Evolutionary conservation across 345 rosid species (phyloP), one percentile per base, ranked within the genome.

Genomic region (Litchi chinensis): DNA sequence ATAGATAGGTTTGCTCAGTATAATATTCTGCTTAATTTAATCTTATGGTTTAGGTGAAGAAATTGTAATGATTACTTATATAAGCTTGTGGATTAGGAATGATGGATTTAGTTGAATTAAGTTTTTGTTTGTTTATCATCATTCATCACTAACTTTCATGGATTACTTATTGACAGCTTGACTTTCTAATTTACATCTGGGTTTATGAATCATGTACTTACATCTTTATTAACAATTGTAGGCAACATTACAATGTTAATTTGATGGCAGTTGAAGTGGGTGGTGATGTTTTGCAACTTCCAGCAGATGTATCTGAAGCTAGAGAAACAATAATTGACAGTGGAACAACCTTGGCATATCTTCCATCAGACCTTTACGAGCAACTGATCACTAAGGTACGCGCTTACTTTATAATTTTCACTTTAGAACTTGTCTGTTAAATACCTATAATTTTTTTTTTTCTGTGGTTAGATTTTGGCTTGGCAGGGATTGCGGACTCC

Each of bases 301-400:
- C 95, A 77, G 80, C 90, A 81, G 82, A 84, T 87, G n/a, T n/a
- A n/a, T 87, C 90, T 79, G 90, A 81, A 68, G 56, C 78, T 50
- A 90, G 78, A 74, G 93, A 89, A 83, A 87, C 98, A 54, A 91
- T 93, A 75, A 72, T 95, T 46, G 99, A 95, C 77, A 95, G 98
- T 82, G 99, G 99, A 78, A 93, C 99, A 75, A 93, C 98, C 77
- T 88, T 95, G 87, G 92, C 93, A 68, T 95, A 93, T 89, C 90
- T 95, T 69, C 98, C 99, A 2, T 59, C 77, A 0, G 50, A 73
- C 37, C 82, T 93, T 71, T 92, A 90, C 79, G 80, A 90, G 37
- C 73, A 88, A 21, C 1, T 95, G 77, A 80, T 92, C 85, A 59
- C 12, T 60, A 78, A 84, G 90, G 99, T 92, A 65, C 68, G 10